phyloP scores from a whole-genome alignment of 2,329 filamentous ascomycete species.

The Zymoseptoria crescenta region DNA sequence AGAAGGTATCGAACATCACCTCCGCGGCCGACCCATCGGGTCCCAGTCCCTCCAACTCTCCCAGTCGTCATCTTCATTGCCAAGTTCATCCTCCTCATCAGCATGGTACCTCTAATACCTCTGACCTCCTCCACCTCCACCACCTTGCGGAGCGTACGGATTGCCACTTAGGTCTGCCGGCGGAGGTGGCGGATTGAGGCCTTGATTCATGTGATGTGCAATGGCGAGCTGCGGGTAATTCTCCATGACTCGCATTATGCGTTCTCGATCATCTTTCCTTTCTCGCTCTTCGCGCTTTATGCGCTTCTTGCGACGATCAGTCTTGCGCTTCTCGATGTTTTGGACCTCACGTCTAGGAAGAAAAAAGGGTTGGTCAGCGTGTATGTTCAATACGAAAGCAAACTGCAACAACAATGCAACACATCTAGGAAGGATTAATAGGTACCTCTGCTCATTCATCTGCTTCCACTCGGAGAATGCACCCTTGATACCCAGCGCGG shows the following conservation, averaged over 20 bases:
- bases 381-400: not conserved
- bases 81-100: not conserved
- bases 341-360: conserved; percentile 33
- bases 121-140: conserved; percentile 5
- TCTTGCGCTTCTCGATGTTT: conserved; percentile 44
- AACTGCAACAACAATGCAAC: not conserved
- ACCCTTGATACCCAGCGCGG: conserved; percentile 59
- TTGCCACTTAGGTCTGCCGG: conserved; percentile 27
- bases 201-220: conserved; percentile 19
- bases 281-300: conserved; percentile 38
- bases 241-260: conserved; percentile 29
- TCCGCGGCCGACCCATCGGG: not conserved
- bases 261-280: conserved; percentile 33
- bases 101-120: conserved; percentile 8
- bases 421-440: conserved; percentile 17
- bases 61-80: not conserved
- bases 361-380: conserved; percentile 17
- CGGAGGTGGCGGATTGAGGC: conserved; percentile 10
- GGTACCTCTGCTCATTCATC: conserved; percentile 53
- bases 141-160: conserved; percentile 23
- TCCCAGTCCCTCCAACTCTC: not conserved
- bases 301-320: conserved; percentile 34
- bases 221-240: conserved; percentile 24
- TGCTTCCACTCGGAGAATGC: conserved; percentile 61
- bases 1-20: not conserved